These are phyloP conservation scores for Juglanconis juglandina DNA, from an alignment of 2,329 filamentous ascomycete species.

Conservation along the genomic window DNA sequence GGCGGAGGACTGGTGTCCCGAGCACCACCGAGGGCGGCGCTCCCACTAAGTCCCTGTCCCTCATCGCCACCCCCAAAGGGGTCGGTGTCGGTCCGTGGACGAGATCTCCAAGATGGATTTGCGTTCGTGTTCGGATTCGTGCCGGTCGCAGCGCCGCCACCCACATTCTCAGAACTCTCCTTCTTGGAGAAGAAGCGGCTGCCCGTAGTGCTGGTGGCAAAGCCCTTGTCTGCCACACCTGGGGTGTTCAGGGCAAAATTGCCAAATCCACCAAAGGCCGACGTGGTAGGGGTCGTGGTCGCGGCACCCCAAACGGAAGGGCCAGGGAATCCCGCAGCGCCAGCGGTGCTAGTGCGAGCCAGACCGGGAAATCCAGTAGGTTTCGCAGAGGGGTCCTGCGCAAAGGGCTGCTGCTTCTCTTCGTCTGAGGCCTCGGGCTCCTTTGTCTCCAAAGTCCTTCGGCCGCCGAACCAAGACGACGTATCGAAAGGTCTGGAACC, in stretches of 20 bases:
- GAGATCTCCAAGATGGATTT: conserved; percentile 53
- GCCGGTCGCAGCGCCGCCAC: conserved; percentile 45
- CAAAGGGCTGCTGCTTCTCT: conserved; percentile 30
- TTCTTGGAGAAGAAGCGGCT: conserved; percentile 54
- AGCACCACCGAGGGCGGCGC: conserved; percentile 70
- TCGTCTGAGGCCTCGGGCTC: conserved; percentile 54
- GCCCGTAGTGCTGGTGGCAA: conserved; percentile 66
- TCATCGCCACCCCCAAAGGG: conserved; percentile 65
- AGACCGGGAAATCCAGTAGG: conserved; percentile 43
- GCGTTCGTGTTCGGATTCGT: conserved; percentile 35
- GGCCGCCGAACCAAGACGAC: conserved; percentile 52
- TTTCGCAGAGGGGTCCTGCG: conserved; percentile 29
- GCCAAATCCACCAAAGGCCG: conserved; percentile 81
- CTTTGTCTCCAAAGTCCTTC: conserved; percentile 51
- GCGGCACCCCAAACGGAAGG: conserved; percentile 50
- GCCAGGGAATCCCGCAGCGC: conserved; percentile 39
- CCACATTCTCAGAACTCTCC: conserved; percentile 65
- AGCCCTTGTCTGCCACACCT: conserved; percentile 68
- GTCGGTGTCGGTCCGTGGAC: conserved; percentile 69
- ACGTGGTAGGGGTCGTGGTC: conserved; percentile 59
- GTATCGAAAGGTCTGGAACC: conserved; percentile 57
- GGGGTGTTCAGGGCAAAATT: conserved; percentile 72
- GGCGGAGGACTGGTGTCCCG: conserved; percentile 61
- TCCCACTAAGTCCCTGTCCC: conserved; percentile 51
- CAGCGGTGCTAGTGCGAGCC: conserved; percentile 53